Base-by-base conservation (phyloP, 1,284 basidiomycete species). In the Moesziomyces antarcticus region DNA sequence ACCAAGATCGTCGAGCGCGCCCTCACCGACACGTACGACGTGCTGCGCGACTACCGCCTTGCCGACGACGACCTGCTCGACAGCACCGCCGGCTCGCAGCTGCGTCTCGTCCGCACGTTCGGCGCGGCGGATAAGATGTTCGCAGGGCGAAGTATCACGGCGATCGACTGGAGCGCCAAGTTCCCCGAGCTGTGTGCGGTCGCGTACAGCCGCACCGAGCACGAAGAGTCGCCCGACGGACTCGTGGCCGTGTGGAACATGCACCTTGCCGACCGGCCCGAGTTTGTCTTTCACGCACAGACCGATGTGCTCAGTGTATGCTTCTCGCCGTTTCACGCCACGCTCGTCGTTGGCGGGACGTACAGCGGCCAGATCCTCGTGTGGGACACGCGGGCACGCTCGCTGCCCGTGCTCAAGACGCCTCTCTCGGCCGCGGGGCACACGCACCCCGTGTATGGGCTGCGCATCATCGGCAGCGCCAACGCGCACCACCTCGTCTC, bases 181-280 rank as follows among this genome's bases (percentile, higher is more conserved):
- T 97, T 94, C 79, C 95, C 95, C 9, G 97, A 99, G 85, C 89
- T 99, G 24, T 92, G 90, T 65, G 93, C 93, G 10, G 94, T 94
- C 0, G 92, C 94, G 5, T 99, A 99, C 84, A 99, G 97, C 87
- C 96, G 97, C 86, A 97, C 96, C 77, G 94, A 96, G 73, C 94
- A 97, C 81, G 68, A 70, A n/a, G 56, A 71, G 37, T 68, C 66
- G 7, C 94, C 96, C 0, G 95, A 98, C 78, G 97, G 97, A 3
- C 90, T 99, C 51, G 97, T 97, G 11, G 92, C 93, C 1, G 92
- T 99, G 4, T 99, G 97, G 97, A 99, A 99, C 83, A 86, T 96
- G 51, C 97, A 99, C 81, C 87, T 98, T 3, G 88, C 93, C 3
- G 94, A 98, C 80, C 88, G 96, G 72, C 96, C 97, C 20, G 97